These are phyloP conservation scores for Candida oleophila DNA, from an alignment of 805 yeast species.

Conservation along the genomic window DNA sequence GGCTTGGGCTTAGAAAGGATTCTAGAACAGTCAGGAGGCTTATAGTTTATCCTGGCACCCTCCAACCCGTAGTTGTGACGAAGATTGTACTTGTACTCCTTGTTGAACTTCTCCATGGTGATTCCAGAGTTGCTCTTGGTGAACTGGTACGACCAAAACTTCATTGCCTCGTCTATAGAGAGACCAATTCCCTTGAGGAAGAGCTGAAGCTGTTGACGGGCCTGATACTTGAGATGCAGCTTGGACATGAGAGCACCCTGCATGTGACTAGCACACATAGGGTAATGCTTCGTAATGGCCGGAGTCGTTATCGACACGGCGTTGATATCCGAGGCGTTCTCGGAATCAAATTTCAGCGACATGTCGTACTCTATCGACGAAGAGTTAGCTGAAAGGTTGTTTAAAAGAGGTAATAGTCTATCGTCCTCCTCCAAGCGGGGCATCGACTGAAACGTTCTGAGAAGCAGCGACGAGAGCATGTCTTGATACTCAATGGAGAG, in stretches of 20 bases:
- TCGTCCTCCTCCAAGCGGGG: conserved; percentile 92
- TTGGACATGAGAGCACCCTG: conserved; percentile 57
- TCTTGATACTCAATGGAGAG: conserved; percentile 67
- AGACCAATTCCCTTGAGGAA: conserved; percentile 91
- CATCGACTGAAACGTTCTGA: conserved; percentile 69
- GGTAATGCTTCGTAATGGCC: conserved; percentile 63
- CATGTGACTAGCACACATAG: conserved; percentile 74
- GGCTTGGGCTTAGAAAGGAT: conserved; percentile 75
- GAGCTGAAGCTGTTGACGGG: conserved; percentile 80
- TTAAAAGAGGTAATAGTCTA: conserved; percentile 78
- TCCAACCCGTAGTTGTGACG: conserved; percentile 90
- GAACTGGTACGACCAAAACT: conserved; percentile 80
- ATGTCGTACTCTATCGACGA: conserved; percentile 52
- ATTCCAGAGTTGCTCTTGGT: conserved; percentile 49
- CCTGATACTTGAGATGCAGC: conserved; percentile 78
- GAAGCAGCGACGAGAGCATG: conserved; percentile 49
- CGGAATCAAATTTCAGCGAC: conserved; percentile 28
- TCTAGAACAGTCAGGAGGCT: conserved; percentile 81
- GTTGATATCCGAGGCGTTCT: conserved; percentile 47
- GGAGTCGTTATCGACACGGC: conserved; percentile 58
- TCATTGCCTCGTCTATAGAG: conserved; percentile 80
- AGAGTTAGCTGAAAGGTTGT: conserved; percentile 63
- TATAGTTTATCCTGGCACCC: conserved; percentile 83
- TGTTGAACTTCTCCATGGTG: conserved; percentile 73
- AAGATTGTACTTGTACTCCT: conserved; percentile 85